Conservation (phyloP, 805 yeast species). For the Lipomyces orientalis region DNA sequence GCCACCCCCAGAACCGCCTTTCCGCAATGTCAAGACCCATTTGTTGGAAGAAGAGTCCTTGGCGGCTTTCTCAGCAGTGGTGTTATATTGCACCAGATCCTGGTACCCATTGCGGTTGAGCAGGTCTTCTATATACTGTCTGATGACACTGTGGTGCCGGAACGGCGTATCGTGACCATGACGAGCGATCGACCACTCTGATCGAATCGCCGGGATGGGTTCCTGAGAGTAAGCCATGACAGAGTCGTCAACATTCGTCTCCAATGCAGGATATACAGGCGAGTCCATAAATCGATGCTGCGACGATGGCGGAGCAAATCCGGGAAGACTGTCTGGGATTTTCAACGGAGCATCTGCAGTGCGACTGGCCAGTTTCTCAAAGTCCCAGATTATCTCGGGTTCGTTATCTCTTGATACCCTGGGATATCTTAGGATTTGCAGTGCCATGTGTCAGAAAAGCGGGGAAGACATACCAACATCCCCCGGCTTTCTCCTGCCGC, state of each 20-base stretch:
- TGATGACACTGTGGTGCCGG: slow-evolving; percentile 5
- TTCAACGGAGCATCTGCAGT: background rate
- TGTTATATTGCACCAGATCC: background rate
- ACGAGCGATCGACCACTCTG: slow-evolving; percentile 2
- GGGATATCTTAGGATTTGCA: background rate
- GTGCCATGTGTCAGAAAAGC: background rate
- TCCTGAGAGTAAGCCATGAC: slow-evolving; percentile 4
- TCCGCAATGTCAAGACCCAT: slow-evolving; percentile 3
- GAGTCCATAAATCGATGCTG: slow-evolving; percentile 1
- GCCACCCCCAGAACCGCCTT: slow-evolving; percentile 1
- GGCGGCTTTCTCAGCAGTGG: slow-evolving; percentile 1
- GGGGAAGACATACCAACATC: slow-evolving; percentile 3
- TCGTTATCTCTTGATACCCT: background rate
- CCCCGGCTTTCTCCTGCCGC: background rate
- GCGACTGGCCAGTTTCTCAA: slow-evolving; percentile 3
- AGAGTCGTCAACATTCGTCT: slow-evolving; percentile 1
- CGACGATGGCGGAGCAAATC: background rate
- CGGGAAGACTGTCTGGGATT: background rate
- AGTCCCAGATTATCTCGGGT: slow-evolving; percentile 1
- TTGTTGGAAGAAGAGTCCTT: background rate
- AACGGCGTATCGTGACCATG: slow-evolving; percentile 5
- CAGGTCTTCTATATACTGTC: slow-evolving; percentile 1
- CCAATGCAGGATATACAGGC: slow-evolving; percentile 1
- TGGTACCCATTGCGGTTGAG: slow-evolving; percentile 3
- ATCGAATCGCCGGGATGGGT: slow-evolving; percentile 2